Evolutionary conservation across 371 early-diverging fungal genomes (phyloP), one percentile per base, ranked within the genome.

Genomic region (Mucor irregularis): DNA sequence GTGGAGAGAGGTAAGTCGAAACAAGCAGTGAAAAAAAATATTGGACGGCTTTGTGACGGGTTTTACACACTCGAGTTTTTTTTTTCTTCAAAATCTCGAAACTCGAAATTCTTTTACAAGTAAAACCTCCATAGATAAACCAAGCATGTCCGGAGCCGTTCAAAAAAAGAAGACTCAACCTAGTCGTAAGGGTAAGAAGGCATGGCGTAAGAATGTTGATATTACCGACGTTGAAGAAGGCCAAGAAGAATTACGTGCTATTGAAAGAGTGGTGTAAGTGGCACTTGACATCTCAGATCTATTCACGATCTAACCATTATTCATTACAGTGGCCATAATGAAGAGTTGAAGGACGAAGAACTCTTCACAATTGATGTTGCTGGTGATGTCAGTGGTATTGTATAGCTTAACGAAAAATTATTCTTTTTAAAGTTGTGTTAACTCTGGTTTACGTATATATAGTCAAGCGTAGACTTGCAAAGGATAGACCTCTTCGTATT

Each of bases 161-260:
- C 38, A 52, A 49, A 48, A 49, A 37, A 63, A 63, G 40, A 72
- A 63, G 30, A n/a, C 63, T 9, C 75, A 78, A 43, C 62, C 73
- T 14, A 81, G 86, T 61, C 85, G 96, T 66, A 96, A 95, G 73
- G 92, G 91, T 62, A 96, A 92, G 80, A 89, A 93, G 65, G 88
- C 85, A 56, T 96, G 96, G 97, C 84, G 91, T 61, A 94, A 92
- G 72, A 95, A 96, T 58, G 86, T 95, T 47, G 95, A 97, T 64
- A 78, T 95, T 30, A 66, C 67, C 0, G 86, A 85, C 33, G 82
- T 95, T 16, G 96, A 95, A 63, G 71, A 78, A 34, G 80, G 73
- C 21, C 80, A 96, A 43, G 92, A 91, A 30, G 87, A 90, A 49
- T 57, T 83, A 42, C 81, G 93, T 53, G 81, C 74, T 22, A 91